Evolutionary conservation across 345 rosid genomes (phyloP).

Genomic region (Rhizophora mangle): DNA sequence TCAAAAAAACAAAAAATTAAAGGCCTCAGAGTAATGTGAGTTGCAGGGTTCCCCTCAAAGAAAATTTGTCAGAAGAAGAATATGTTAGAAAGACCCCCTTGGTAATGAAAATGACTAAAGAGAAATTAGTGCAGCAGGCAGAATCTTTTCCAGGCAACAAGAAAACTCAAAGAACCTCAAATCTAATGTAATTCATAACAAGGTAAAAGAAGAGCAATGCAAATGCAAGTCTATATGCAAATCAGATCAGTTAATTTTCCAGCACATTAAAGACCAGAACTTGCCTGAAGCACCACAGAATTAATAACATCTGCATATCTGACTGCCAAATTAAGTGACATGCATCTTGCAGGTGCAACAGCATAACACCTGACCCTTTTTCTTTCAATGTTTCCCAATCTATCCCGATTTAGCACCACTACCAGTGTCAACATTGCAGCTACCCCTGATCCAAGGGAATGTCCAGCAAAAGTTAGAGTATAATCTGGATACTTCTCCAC

Average conservation of each 20-base stretch:
- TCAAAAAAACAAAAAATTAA: neutral
- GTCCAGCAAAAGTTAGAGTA: slow-evolving; percentile 83
- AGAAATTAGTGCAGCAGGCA: neutral
- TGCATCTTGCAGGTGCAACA: slow-evolving; percentile 96
- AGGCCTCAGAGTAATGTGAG: neutral
- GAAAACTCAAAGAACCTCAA: too few relatives aligned
- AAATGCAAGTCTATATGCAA: neutral
- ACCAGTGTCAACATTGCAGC: slow-evolving; percentile 80
- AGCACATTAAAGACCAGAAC: slow-evolving; percentile 13
- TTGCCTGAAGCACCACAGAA: slow-evolving; percentile 93
- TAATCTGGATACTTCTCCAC: slow-evolving; percentile 66
- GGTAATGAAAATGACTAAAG: neutral
- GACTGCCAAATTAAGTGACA: slow-evolving; percentile 91
- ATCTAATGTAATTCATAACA: neutral
- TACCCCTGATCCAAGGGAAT: slow-evolving; percentile 94
- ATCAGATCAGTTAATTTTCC: neutral
- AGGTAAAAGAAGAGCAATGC: neutral
- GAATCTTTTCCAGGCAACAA: neutral
- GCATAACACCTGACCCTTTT: slow-evolving; percentile 87
- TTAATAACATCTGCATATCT: slow-evolving; percentile 94
- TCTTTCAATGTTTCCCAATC: slow-evolving; percentile 67
- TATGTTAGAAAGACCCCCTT: neutral
- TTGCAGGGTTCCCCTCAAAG: neutral
- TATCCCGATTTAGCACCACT: slow-evolving; percentile 54
- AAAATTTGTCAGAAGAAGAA: neutral